Evolutionary conservation across 2,329 filamentous ascomycete genomes (phyloP).

Genomic region (Coniochaeta pulveracea): DNA sequence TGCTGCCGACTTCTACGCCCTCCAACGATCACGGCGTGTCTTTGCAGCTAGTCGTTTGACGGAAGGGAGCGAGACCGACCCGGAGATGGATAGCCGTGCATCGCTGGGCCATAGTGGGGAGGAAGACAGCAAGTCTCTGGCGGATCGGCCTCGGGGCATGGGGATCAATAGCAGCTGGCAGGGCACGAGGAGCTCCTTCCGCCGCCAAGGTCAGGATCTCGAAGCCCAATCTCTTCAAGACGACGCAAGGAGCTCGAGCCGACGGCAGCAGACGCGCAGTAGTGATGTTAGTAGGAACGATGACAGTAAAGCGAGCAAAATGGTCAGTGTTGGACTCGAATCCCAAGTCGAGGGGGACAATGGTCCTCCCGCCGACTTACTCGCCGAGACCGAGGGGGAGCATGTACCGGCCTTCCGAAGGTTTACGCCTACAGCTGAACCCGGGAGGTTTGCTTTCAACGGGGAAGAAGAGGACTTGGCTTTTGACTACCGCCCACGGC

Average conservation of each 20-base stretch:
- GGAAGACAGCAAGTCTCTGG: constrained; percentile 29
- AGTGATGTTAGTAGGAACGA: constrained; percentile 14
- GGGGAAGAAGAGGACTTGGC: constrained; percentile 35
- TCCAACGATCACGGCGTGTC: constrained; percentile 80
- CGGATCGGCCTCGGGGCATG: constrained; percentile 33
- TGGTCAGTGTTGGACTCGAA: constrained; percentile 83
- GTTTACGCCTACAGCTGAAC: constrained; percentile 32
- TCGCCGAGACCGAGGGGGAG: constrained; percentile 39
- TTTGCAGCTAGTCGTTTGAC: constrained; percentile 76
- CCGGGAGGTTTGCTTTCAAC: constrained; percentile 26
- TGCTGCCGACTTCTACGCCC: constrained; percentile 84
- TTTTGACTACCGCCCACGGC: constrained; percentile 27
- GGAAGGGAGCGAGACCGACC: constrained; percentile 76
- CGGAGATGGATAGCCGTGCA: constrained; percentile 45
- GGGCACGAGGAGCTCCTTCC: constrained; percentile 36
- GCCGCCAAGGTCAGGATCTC: constrained; percentile 15
- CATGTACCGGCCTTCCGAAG: constrained; percentile 52
- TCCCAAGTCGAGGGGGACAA: constrained; percentile 48
- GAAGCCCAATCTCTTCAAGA: constrained; percentile 22
- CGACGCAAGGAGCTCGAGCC: background rate
- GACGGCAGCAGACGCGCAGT: background rate
- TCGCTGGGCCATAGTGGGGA: constrained; percentile 44
- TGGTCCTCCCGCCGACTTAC: constrained; percentile 49
- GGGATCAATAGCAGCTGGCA: constrained; percentile 58
- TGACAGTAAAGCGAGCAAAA: constrained; percentile 46